Percentiles rank a stretch among this genome's conserved stretches.
These are phyloP conservation scores for Pyrenopolyporus hunteri DNA, from an alignment of 495 filamentous ascomycete genomes.

Conservation along the genomic window DNA sequence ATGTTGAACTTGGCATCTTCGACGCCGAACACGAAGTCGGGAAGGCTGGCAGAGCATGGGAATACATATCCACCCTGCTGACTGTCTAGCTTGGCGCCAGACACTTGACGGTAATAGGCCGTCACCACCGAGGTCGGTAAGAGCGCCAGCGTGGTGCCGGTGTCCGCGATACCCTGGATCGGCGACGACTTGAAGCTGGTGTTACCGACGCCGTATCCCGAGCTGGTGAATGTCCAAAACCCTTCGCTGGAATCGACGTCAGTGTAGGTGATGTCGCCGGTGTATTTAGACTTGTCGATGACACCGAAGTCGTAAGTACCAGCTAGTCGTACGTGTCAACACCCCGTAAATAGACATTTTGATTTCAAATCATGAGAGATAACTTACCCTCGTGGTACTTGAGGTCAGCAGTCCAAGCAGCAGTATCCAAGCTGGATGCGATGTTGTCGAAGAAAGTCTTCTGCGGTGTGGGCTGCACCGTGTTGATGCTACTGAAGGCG, in stretches of 20 bases:
- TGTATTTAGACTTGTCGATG: conserved; percentile 67
- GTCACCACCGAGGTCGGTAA: conserved; percentile 59
- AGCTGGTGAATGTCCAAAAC: conserved; percentile 71
- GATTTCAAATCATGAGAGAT: neutral
- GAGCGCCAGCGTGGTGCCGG: conserved; percentile 73
- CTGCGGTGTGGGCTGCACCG: conserved; percentile 62
- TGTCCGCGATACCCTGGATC: conserved; percentile 62
- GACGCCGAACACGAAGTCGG: conserved; percentile 65
- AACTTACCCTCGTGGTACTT: conserved; percentile 58
- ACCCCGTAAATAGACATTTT: neutral
- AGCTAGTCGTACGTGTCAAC: conserved; percentile 39
- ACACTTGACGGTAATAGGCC: conserved; percentile 67
- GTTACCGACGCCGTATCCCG: conserved; percentile 65
- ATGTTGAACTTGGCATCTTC: conserved; percentile 53
- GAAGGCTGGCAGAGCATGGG: conserved; percentile 65
- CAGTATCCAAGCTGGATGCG: conserved; percentile 57
- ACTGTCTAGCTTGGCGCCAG: conserved; percentile 51
- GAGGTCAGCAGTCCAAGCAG: conserved; percentile 71
- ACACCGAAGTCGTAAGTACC: conserved; percentile 76
- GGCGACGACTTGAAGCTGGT: conserved; percentile 39
- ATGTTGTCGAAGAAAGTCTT: conserved; percentile 78
- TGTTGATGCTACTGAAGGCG: conserved; percentile 74
- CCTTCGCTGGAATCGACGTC: conserved; percentile 63
- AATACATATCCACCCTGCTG: conserved; percentile 67
- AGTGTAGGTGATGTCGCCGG: conserved; percentile 65